Conservation (phyloP, 768 basidiomycete species). For the Boletus rubroflammeus region DNA sequence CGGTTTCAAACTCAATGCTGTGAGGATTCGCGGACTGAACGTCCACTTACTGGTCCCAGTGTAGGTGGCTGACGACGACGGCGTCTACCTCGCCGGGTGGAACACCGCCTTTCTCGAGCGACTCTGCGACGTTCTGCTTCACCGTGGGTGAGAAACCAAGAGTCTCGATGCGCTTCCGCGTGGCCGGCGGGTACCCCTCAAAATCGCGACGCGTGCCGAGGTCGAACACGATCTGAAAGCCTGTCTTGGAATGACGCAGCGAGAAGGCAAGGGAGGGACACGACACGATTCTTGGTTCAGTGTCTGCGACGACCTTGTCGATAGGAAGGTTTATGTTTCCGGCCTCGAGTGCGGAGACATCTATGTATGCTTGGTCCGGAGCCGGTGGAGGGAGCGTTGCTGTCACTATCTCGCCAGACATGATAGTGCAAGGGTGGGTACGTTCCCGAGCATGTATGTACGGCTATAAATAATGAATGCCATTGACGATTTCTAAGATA, state of each 20-base stretch:
- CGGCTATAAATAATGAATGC: background rate
- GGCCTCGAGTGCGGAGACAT: constrained; percentile 54
- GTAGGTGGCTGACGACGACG: constrained; percentile 50
- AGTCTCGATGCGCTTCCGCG: constrained; percentile 19
- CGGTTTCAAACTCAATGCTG: background rate
- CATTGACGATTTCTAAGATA: background rate
- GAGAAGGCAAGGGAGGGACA: constrained; percentile 52
- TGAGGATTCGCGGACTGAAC: background rate
- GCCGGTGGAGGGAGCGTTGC: constrained; percentile 10
- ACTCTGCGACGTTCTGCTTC: constrained; percentile 42
- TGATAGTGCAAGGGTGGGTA: background rate
- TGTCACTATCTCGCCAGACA: constrained; percentile 4
- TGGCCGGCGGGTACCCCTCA: constrained; percentile 37
- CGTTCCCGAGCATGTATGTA: background rate
- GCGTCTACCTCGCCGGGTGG: constrained; percentile 41
- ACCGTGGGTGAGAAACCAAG: constrained; percentile 5
- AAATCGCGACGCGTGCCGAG: constrained; percentile 51
- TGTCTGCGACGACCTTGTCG: constrained; percentile 37
- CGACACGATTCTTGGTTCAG: constrained; percentile 23
- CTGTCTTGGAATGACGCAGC: constrained; percentile 43
- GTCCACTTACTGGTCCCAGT: constrained; percentile 43
- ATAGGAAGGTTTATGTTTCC: constrained; percentile 42
- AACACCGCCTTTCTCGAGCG: constrained; percentile 48
- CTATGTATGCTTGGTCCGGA: constrained; percentile 46
- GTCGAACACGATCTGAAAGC: constrained; percentile 48